phyloP scores from a whole-genome alignment of 495 filamentous ascomycete genomes.

The Tirmania nivea region DNA sequence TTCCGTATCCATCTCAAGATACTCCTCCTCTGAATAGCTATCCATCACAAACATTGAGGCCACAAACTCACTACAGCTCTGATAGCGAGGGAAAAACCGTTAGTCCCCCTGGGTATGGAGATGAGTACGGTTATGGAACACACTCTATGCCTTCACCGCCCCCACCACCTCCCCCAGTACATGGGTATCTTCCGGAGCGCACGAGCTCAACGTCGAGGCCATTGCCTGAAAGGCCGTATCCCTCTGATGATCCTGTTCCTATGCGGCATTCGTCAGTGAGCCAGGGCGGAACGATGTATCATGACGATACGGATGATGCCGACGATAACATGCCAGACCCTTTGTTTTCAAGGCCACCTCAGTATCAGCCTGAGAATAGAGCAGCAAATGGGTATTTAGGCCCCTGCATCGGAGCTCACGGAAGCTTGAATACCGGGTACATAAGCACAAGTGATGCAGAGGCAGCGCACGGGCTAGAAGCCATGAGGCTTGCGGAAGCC shows the following conservation, averaged over 20 bases:
- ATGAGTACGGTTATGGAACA: constrained; percentile 4
- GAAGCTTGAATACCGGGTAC: constrained; percentile 1
- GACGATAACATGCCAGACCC: constrained; percentile 13
- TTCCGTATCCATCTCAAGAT: neutral
- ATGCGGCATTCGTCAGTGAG: neutral
- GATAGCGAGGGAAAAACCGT: constrained; percentile 14
- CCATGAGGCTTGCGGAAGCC: constrained; percentile 67
- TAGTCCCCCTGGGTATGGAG: constrained; percentile 13
- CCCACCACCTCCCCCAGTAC: constrained; percentile 29
- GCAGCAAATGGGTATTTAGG: constrained; percentile 32
- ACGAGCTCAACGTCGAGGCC: constrained; percentile 29
- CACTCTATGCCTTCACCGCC: constrained; percentile 16
- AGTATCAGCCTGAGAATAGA: constrained; percentile 14
- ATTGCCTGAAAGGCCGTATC: constrained; percentile 27
- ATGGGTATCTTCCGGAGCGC: constrained; percentile 20
- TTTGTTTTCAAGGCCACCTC: constrained; percentile 9
- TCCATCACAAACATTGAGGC: constrained; percentile 1
- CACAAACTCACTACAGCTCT: constrained; percentile 18
- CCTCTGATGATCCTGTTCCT: neutral
- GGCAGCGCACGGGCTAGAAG: constrained; percentile 63
- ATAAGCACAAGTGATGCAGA: constrained; percentile 68
- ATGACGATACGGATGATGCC: constrained; percentile 1
- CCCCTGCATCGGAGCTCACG: neutral
- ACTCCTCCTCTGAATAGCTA: neutral
- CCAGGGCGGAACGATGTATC: neutral